Evolutionary conservation across 1,139 yeast species (phyloP).

Genomic region (Yamadazyma membranifaciens): DNA sequence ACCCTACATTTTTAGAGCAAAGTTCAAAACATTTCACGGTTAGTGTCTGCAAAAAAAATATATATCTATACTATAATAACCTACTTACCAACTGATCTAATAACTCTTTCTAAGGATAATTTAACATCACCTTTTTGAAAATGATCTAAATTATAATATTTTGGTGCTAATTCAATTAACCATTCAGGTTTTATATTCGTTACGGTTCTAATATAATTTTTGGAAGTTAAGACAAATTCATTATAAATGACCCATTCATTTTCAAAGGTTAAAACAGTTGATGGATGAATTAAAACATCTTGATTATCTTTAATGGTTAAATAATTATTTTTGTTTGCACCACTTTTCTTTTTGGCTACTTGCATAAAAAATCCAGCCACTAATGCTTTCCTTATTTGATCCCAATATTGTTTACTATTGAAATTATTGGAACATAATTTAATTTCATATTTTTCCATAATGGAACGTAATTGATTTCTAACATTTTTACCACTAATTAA

Average conservation of each 20-base stretch:
- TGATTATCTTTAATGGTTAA: constrained; percentile 93
- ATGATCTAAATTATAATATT: constrained; percentile 71
- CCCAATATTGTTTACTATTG: constrained; percentile 65
- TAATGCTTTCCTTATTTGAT: constrained; percentile 80
- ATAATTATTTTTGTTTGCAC: constrained; percentile 63
- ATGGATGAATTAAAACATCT: constrained; percentile 91
- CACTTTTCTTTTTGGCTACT: constrained; percentile 83
- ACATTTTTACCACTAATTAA: constrained; percentile 82
- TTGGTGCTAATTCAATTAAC: constrained; percentile 84
- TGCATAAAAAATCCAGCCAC: constrained; percentile 98
- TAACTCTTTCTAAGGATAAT: constrained; percentile 66
- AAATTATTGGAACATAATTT: constrained; percentile 69
- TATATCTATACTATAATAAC: too few species aligned
- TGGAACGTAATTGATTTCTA: constrained; percentile 73
- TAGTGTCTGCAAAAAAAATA: too few species aligned
- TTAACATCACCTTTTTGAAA: constrained; percentile 83
- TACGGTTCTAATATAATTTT: constrained; percentile 91
- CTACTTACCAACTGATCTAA: constrained; percentile 3
- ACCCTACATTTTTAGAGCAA: too few species aligned
- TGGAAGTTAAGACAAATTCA: constrained; percentile 90
- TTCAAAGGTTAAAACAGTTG: constrained; percentile 81
- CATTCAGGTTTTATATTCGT: constrained; percentile 92
- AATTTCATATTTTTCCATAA: constrained; percentile 80
- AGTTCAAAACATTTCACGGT: too few species aligned
- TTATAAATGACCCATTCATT: constrained; percentile 93